A percentile compares a stretch with the other conserved stretches of the same genome.
Evolutionary conservation across 2,329 filamentous ascomycete genomes (phyloP).

Genomic region (Penicillium expansum): DNA sequence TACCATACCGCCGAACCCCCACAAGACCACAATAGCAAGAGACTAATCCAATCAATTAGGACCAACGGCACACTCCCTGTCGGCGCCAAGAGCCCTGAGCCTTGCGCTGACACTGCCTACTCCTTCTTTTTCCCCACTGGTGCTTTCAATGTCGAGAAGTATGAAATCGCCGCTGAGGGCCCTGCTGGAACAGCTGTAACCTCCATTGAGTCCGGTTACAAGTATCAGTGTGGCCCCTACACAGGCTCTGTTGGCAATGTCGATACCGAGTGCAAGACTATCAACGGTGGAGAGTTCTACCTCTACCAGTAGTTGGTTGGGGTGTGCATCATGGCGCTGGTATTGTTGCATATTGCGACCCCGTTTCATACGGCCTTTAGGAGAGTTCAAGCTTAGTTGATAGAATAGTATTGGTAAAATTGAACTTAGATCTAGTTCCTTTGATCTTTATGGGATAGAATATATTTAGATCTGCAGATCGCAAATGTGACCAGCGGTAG

Average conservation of each 20-base stretch:
- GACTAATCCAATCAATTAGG: not conserved
- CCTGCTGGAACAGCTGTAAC: not conserved
- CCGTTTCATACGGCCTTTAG: not conserved
- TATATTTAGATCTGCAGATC: not conserved
- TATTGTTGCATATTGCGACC: not conserved
- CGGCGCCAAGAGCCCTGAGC: not conserved
- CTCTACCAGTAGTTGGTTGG: not conserved
- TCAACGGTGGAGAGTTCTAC: constrained; percentile 2
- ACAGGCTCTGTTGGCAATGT: not conserved
- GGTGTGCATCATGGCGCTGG: not conserved
- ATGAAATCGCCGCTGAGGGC: not conserved
- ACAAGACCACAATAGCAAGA: too few species aligned
- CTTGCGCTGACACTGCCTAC: not conserved
- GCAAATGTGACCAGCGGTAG: not conserved
- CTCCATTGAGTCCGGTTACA: not conserved
- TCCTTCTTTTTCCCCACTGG: not conserved
- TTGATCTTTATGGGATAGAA: not conserved
- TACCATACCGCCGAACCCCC: not conserved
- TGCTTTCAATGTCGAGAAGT: not conserved
- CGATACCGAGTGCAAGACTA: constrained; percentile 1
- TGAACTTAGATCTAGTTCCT: not conserved
- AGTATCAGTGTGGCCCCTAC: constrained; percentile 5
- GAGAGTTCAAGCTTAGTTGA: not conserved
- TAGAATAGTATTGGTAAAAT: not conserved
- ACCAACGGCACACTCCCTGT: not conserved